Percentiles rank a stretch among this genome's conserved stretches.
These are phyloP conservation scores for Calocybe cyanea DNA, from an alignment of 768 basidiomycete species.

Conservation along the genomic window DNA sequence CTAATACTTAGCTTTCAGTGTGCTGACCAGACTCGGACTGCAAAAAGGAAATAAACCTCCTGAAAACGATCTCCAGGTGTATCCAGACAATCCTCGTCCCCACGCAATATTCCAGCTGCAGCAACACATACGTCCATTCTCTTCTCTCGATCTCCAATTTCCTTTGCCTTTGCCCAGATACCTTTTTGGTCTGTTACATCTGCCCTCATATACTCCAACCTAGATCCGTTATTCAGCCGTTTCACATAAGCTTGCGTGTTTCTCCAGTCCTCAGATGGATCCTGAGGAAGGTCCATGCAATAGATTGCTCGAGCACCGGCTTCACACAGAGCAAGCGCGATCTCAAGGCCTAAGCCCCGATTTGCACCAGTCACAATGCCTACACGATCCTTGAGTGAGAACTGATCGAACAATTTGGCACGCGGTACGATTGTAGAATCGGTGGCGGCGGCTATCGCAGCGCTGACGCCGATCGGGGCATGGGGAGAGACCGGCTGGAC, in stretches of 20 bases:
- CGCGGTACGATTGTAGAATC: slow-evolving; percentile 31
- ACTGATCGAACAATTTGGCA: slow-evolving; percentile 56
- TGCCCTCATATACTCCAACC: slow-evolving; percentile 56
- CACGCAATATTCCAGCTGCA: no score
- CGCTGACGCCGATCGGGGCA: slow-evolving; percentile 59
- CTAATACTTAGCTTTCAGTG: slow-evolving; percentile 24
- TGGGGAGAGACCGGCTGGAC: slow-evolving; percentile 50
- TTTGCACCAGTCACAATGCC: slow-evolving; percentile 63
- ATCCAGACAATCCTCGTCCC: no score
- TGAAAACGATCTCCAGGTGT: no score
- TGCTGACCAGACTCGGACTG: no score
- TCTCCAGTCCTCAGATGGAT: slow-evolving; percentile 56
- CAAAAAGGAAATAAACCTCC: no score
- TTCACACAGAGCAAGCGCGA: slow-evolving; percentile 72
- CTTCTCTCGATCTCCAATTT: slow-evolving; percentile 62
- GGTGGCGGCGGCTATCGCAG: slow-evolving; percentile 43
- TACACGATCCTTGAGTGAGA: slow-evolving; percentile 53
- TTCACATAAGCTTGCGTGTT: slow-evolving; percentile 49
- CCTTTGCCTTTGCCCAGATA: slow-evolving; percentile 52
- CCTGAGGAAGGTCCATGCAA: slow-evolving; percentile 58
- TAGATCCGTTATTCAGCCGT: slow-evolving; percentile 36
- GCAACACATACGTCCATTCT: slow-evolving; percentile 60
- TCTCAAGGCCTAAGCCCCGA: slow-evolving; percentile 75
- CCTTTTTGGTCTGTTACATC: slow-evolving; percentile 63
- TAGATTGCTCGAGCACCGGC: slow-evolving; percentile 68